Conservation (phyloP, 2,329 filamentous ascomycete genomes). For the Pestalotiopsis sp. region DNA sequence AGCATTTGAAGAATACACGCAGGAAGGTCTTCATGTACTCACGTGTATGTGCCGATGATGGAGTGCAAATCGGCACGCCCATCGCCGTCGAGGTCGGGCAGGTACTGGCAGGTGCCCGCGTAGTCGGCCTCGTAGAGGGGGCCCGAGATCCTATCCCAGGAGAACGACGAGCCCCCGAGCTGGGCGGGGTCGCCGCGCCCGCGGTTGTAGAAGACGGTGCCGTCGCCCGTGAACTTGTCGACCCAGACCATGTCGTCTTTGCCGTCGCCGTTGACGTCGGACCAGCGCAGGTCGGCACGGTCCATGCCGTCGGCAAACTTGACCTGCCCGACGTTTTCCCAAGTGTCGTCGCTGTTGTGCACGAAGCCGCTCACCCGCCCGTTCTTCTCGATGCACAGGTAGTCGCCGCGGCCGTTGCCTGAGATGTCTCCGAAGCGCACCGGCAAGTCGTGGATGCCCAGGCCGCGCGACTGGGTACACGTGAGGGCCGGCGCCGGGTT, state of each 20-base stretch:
- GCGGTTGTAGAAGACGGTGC: conserved; percentile 33
- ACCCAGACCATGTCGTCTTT: conserved; percentile 36
- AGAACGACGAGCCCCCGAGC: conserved; percentile 18
- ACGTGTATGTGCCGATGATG: conserved; percentile 8
- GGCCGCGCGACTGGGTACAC: conserved; percentile 29
- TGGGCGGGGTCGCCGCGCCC: conserved; percentile 16
- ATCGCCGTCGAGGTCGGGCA: conserved; percentile 29
- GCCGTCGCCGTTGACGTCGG: conserved; percentile 42
- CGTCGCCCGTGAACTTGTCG: conserved; percentile 38
- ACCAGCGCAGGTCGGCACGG: conserved; percentile 39
- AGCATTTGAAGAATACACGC: not conserved
- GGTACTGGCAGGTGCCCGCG: conserved; percentile 24
- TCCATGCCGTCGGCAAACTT: conserved; percentile 32
- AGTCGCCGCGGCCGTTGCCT: conserved; percentile 32
- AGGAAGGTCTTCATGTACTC: not conserved
- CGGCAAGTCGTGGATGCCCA: conserved; percentile 29
- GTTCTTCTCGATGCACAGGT: conserved; percentile 34
- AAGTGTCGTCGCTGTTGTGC: conserved; percentile 22
- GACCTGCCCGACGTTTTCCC: conserved; percentile 28
- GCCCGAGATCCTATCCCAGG: conserved; percentile 18
- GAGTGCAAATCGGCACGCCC: conserved; percentile 28
- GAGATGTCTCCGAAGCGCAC: conserved; percentile 36
- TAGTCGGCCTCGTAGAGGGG: conserved; percentile 1
- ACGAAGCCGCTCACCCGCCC: conserved; percentile 28
- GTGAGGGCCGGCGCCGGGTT: conserved; percentile 6